phyloP scores from a whole-genome alignment of 2,329 filamentous ascomycete genomes.

The Pezicula rhizophila region DNA sequence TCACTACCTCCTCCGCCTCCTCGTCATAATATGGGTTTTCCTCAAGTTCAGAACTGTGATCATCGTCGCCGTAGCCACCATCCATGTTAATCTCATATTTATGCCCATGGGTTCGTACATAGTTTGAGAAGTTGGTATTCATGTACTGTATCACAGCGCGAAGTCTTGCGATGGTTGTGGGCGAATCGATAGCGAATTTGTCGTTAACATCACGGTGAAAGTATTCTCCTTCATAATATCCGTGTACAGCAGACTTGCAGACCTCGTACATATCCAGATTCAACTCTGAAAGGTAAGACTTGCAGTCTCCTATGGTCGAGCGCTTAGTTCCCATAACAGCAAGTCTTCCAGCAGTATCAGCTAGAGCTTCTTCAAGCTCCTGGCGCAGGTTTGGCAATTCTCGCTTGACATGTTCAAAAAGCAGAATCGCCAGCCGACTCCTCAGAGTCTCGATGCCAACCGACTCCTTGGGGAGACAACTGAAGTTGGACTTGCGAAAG shows the following conservation, averaged over 20 bases:
- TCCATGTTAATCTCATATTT: constrained; percentile 22
- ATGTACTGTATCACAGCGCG: constrained; percentile 26
- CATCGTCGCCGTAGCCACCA: no score
- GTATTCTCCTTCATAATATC: constrained; percentile 27
- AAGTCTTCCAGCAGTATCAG: constrained; percentile 3
- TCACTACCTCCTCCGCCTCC: no score
- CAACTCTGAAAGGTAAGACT: constrained; percentile 21
- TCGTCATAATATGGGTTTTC: no score
- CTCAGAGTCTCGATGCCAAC: constrained; percentile 22
- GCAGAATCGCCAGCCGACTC: constrained; percentile 17
- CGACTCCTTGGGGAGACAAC: constrained; percentile 11
- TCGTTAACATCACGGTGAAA: constrained; percentile 14
- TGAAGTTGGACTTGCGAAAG: constrained; percentile 24
- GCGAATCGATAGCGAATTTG: constrained; percentile 11
- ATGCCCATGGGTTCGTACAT: constrained; percentile 21
- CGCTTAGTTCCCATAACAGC: constrained; percentile 10
- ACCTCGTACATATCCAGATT: constrained; percentile 24
- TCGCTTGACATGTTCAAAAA: constrained; percentile 27
- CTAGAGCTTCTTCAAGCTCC: constrained; percentile 14
- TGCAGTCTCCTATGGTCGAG: constrained; percentile 14
- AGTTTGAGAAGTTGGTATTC: constrained; percentile 23
- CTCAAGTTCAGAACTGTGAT: no score
- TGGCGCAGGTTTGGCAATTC: constrained; percentile 22
- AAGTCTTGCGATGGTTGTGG: constrained; percentile 14
- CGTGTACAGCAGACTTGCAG: constrained; percentile 26